Evolutionary conservation across 768 basidiomycete species (phyloP), one percentile per base, ranked within the genome.

Genomic region (Infundibulicybe gibba): DNA sequence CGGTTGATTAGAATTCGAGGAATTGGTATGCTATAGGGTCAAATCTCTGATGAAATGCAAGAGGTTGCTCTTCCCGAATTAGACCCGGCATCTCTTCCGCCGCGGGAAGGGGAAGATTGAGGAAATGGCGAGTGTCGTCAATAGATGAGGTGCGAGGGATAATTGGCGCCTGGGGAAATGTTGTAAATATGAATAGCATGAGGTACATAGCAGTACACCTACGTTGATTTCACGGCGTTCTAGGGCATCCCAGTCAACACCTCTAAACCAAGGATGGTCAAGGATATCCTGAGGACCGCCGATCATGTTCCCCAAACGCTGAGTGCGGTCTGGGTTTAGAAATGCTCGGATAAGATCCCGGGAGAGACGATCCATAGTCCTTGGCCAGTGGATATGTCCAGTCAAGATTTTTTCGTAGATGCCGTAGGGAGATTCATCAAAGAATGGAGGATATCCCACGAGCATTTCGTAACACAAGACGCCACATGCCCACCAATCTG

Each of bases 401-500:
- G 79, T 81, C 34, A 99, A 72, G 53, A 99, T 97, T 71, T 94
- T 95, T 71, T 99, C 95, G 65, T 98, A 98, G 67, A 97, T 97
- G 40, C 92, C 94, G 64, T 95, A 90, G 0, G 94, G 87, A n/a
- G 92, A 91, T 64, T 97, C 91, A 61, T 97, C 94, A 66, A 92
- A 97, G 76, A 98, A 99, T 16, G 97, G 97, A 20, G 95, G 94
- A 61, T 95, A 98, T 1, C 97, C 97, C 30, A 95, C 95, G 38
- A 99, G 81, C 94, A 98, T 97, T 65, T 99, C 97, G 63, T 95
- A 99, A 64, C 90, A 92, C 32, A 99, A 74, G 40, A 98, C 90
- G 15, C 97, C 97, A 58, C 94, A 87, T 8, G 97, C 95, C 97
- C 97, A 99, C 94, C 94, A 99, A 62, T 99, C 95, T 5, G 94